Evolutionary conservation across 371 early-diverging fungal genomes (phyloP), one percentile per base, ranked within the genome.

Genomic region (Coemansia sp.): DNA sequence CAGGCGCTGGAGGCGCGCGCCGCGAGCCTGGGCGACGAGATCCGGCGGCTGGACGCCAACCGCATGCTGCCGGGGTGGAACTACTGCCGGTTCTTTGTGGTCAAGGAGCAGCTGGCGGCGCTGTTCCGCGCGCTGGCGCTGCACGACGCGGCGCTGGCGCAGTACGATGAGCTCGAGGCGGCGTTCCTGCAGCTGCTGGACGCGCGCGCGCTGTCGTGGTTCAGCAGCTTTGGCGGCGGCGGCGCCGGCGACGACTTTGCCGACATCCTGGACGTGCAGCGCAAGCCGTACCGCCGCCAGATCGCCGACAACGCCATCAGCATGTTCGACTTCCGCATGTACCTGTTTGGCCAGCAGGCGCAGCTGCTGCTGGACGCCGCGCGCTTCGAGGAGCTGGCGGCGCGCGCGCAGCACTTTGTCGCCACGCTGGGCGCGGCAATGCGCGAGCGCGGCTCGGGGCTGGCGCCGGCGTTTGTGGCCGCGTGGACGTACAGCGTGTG

Each of bases 21-120:
- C 1, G 55, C 82, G 56, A 86, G 86, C 26, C 86, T 89, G 61
- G 92, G 94, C 57, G 95, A 94, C 42, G 96, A 95, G 76, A 89
- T 93, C 6, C 81, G 94, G 14, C 81, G 93, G 10, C 66, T 95
- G 56, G 96, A 95, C 58, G 86, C 90, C 61, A 95, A 95, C 69
- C 69, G 97, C 53, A 83, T 92, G 62, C 85, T 94, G 83, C 96
- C 97, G 6, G 98, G 98, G 1, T 98, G 97, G 97, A 98, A 98
- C 76, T 98, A 94, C 72, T 95, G 95, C 78, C 89, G 88, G 12
- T 97, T 93, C 77, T 98, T 98, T 66, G 87, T 96, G 39, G 68
- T 93, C 57, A 98, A 97, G 85, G 97, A 97, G 77, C 89, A 89
- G 0, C 76, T 95, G 20, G 92, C 93, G n/a, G 85, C 84, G 48